phyloP scores from a whole-genome alignment of 768 basidiomycete genomes.

The Rhizopogon rudus region DNA sequence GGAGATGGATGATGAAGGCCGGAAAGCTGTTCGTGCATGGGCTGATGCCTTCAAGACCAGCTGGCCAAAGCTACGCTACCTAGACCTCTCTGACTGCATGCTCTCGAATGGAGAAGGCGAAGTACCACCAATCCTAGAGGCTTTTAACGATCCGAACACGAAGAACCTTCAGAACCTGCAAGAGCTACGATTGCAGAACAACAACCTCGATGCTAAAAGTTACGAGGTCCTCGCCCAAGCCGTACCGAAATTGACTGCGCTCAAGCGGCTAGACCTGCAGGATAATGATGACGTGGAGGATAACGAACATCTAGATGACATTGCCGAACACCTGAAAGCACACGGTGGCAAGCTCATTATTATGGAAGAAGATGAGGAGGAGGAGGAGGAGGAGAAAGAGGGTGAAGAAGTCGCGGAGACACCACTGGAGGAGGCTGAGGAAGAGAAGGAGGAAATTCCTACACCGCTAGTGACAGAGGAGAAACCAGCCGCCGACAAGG shows the following conservation, averaged over 20 bases:
- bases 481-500: conserved; percentile 25
- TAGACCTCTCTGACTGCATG: conserved; percentile 86
- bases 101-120: conserved; percentile 74
- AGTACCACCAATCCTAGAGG: conserved; percentile 57
- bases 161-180: conserved; percentile 47
- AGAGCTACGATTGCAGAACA: conserved; percentile 83
- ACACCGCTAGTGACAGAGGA: conserved; percentile 13
- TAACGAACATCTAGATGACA: conserved; percentile 52
- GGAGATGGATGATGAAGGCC: conserved; percentile 54
- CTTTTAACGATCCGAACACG: conserved; percentile 63
- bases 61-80: conserved; percentile 54
- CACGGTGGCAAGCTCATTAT: conserved; percentile 65
- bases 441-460: conserved; percentile 16
- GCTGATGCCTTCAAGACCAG: conserved; percentile 45
- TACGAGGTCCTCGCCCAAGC: conserved; percentile 64
- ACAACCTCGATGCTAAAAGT: conserved; percentile 73
- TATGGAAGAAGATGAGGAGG: conserved; percentile 79
- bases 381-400: conserved; percentile 53
- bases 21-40: conserved; percentile 49
- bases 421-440: conserved; percentile 24
- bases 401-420: conserved; percentile 34
- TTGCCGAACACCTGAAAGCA: conserved; percentile 51
- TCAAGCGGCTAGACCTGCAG: conserved; percentile 79
- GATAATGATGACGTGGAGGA: conserved; percentile 87
- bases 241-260: conserved; percentile 50